These are phyloP conservation scores for Dittrichia graveolens DNA, from an alignment of 129 eudicot genomes.

Conservation along the genomic window DNA sequence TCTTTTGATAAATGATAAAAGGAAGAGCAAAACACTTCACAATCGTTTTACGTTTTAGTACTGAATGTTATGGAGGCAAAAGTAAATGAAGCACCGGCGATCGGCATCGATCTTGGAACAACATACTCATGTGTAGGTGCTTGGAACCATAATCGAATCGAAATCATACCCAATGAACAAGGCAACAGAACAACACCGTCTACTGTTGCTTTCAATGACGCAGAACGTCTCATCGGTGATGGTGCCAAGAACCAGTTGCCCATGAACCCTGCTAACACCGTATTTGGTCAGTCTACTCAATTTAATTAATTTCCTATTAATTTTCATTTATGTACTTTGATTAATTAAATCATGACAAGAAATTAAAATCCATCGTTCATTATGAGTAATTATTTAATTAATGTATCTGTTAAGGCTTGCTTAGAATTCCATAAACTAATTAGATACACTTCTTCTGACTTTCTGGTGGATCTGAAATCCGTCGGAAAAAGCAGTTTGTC, in stretches of 20 bases:
- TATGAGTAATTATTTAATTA: too few relatives aligned
- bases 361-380: too few relatives aligned
- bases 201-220: conserved; percentile 9
- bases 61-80: conserved; percentile 6
- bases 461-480: too few relatives aligned
- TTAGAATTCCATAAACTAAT: too few relatives aligned
- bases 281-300: conserved; percentile 14
- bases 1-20: not conserved
- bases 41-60: not conserved
- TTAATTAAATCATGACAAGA: not conserved
- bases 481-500: too few relatives aligned
- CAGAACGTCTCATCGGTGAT: conserved; percentile 15
- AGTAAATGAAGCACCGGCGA: not conserved
- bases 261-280: conserved; percentile 14
- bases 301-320: not conserved
- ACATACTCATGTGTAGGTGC: conserved; percentile 4
- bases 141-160: conserved; percentile 2
- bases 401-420: too few relatives aligned
- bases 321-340: not conserved
- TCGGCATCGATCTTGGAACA: conserved; percentile 18
- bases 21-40: not conserved
- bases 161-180: conserved; percentile 29
- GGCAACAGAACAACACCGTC: conserved; percentile 27
- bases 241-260: conserved; percentile 22
- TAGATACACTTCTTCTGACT: too few relatives aligned